Conservation (phyloP, 768 basidiomycete species). For the Mycena leptocephala region DNA sequence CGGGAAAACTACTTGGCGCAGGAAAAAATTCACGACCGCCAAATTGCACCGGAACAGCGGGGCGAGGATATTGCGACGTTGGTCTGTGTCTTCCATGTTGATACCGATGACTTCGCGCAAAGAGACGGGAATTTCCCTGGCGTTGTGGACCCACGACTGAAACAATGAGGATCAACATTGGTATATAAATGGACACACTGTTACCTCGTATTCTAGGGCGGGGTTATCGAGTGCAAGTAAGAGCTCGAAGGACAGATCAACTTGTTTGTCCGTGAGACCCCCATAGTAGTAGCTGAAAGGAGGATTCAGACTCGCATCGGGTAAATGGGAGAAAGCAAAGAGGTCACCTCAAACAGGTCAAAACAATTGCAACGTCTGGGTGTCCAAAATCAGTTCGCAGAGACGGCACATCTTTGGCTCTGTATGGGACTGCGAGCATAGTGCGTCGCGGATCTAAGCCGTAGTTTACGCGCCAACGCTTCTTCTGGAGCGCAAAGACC, state of each 20-base stretch:
- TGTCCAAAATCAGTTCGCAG: conserved; percentile 67
- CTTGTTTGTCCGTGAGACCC: conserved; percentile 58
- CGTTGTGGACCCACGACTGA: conserved; percentile 51
- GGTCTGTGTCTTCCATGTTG: conserved; percentile 58
- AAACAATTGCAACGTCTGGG: conserved; percentile 62
- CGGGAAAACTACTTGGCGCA: conserved; percentile 64
- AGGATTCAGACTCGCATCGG: background rate
- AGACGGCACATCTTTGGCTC: conserved; percentile 68
- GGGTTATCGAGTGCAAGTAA: conserved; percentile 61
- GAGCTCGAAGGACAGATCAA: conserved; percentile 54
- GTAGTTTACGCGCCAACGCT: conserved; percentile 69
- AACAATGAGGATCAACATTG: background rate
- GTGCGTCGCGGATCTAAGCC: conserved; percentile 61
- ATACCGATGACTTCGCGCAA: conserved; percentile 55
- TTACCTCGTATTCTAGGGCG: conserved; percentile 53
- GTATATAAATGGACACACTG: background rate
- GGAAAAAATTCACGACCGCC: conserved; percentile 63
- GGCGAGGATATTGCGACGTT: conserved; percentile 44
- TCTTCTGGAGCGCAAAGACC: conserved; percentile 51
- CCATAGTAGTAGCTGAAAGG: conserved; percentile 59
- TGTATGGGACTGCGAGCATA: conserved; percentile 67
- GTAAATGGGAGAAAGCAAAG: conserved; percentile 45
- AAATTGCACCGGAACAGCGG: conserved; percentile 56
- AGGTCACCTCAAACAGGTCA: too few relatives aligned
- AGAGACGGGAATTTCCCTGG: conserved; percentile 44